A percentile compares a stretch with the other conserved stretches of the same genome.
Conservation (phyloP, 139 green algal species). For the Micromonas commoda region DNA sequence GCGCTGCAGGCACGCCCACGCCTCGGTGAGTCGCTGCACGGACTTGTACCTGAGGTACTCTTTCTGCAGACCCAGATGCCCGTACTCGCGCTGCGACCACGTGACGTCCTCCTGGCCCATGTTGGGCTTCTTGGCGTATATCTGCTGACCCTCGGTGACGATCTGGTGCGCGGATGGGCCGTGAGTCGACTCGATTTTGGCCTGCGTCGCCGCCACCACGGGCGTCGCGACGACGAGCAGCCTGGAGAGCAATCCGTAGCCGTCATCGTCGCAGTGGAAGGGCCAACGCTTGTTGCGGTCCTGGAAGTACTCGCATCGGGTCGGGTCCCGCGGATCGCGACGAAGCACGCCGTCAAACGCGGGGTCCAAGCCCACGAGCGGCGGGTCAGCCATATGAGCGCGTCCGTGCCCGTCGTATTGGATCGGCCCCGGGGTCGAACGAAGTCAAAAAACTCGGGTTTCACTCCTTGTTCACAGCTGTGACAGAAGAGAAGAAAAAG, state of each 20-base stretch:
- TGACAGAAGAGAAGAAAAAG: no score
- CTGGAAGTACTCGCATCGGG: conserved; percentile 14
- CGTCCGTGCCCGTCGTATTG: neutral
- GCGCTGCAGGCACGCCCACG: conserved; percentile 11
- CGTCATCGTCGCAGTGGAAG: neutral
- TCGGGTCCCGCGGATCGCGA: neutral
- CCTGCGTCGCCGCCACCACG: neutral
- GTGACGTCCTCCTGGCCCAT: conserved; percentile 22
- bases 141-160: neutral
- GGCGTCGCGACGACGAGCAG: conserved; percentile 11
- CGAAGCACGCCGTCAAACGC: neutral
- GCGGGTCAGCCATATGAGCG: neutral
- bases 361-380: neutral
- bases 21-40: conserved; percentile 20
- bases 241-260: neutral
- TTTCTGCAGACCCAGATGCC: conserved; percentile 3
- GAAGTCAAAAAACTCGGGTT: no score
- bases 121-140: conserved; percentile 21
- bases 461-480: no score
- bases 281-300: conserved; percentile 23
- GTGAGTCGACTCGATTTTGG: neutral
- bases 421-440: neutral
- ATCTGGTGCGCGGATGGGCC: neutral
- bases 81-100: conserved; percentile 22
- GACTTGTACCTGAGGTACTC: conserved; percentile 19